Conservation (phyloP, 208 protist species). For the Wallacemonas sp. region DNA sequence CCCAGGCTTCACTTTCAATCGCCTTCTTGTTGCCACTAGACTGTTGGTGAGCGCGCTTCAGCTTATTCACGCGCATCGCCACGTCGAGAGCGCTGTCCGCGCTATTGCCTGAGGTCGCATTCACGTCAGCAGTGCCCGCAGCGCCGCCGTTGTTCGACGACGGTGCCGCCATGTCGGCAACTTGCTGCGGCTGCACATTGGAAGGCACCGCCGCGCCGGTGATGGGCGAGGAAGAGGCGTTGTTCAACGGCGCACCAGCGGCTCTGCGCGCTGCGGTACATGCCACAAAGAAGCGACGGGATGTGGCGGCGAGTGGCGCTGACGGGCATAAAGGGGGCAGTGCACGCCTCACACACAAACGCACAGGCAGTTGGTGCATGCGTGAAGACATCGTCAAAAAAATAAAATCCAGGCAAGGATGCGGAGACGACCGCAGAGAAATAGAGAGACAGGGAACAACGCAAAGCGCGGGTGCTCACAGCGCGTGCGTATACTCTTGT, state of each 20-base stretch:
- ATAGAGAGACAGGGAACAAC: background rate
- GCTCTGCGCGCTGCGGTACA: too few relatives aligned
- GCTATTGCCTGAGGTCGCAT: constrained; percentile 6
- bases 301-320: too few relatives aligned
- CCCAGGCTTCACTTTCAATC: constrained; percentile 72
- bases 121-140: background rate
- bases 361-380: too few relatives aligned
- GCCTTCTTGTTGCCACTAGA: constrained; percentile 50
- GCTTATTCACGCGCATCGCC: constrained; percentile 84
- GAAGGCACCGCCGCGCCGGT: background rate
- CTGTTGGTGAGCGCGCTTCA: constrained; percentile 78
- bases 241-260: too few relatives aligned
- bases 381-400: too few relatives aligned
- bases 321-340: too few relatives aligned
- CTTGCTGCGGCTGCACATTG: background rate
- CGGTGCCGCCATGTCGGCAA: background rate
- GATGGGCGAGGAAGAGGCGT: background rate
- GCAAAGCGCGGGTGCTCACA: too few relatives aligned
- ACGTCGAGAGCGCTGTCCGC: constrained; percentile 71
- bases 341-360: too few relatives aligned
- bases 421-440: background rate
- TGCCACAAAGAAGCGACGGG: too few relatives aligned
- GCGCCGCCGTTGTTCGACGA: background rate
- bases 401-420: background rate
- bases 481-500: too few relatives aligned